A percentile compares a stretch with the other conserved stretches of the same genome.
phyloP scores from a whole-genome alignment of 2,329 filamentous ascomycete genomes.

The Ceratocystis albifundus region DNA sequence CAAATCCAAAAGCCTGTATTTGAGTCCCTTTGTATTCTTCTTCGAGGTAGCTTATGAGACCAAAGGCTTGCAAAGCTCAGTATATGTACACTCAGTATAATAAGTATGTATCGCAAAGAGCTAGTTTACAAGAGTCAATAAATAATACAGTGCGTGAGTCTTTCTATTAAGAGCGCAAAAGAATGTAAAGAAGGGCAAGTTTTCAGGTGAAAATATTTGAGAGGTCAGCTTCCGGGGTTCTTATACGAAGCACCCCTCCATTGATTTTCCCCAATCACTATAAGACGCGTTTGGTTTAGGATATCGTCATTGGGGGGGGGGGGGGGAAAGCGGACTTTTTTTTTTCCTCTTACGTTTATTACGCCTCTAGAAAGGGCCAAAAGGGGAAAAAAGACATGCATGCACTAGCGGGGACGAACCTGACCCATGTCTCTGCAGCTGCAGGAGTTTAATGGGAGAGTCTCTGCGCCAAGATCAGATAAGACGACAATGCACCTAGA shows the following conservation, averaged over 20 bases:
- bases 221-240: conserved; percentile 2
- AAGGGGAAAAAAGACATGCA: background rate
- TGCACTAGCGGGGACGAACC: conserved; percentile 1
- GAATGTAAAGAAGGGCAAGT: background rate
- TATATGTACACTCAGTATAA: background rate
- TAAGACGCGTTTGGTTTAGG: background rate
- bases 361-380: conserved; percentile 7
- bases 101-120: conserved; percentile 9
- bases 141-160: background rate
- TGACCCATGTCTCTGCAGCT: background rate
- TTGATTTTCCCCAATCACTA: conserved; percentile 6
- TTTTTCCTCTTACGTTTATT: background rate
- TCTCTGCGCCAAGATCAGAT: background rate
- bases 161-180: background rate
- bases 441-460: conserved; percentile 10
- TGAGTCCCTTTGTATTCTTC: background rate
- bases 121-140: background rate
- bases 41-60: no score
- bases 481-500: background rate
- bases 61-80: background rate
- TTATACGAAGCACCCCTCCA: conserved; percentile 2
- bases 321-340: no score
- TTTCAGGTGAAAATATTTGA: background rate
- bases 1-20: background rate
- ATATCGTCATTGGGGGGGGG: conserved; percentile 14